Evolutionary conservation across 192 early-diverging fungal species (phyloP).

Genomic region (Entomortierella chlamydospora): DNA sequence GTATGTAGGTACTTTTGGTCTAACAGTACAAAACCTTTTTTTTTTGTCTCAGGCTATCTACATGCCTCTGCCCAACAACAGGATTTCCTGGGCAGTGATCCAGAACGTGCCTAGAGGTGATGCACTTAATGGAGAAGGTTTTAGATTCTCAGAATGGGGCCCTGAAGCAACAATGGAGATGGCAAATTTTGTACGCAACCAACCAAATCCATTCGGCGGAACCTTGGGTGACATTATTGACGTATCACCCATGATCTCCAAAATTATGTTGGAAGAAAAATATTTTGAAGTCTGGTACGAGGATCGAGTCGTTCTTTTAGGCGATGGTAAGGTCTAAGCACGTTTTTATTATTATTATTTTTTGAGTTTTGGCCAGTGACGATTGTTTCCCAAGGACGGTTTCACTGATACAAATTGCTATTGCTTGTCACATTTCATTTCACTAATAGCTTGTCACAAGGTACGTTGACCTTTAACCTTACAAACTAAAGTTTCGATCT

Average conservation of each 20-base stretch:
- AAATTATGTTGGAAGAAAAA: constrained; percentile 52
- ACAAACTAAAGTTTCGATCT: too few relatives aligned
- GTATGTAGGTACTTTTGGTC: too few relatives aligned
- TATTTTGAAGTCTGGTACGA: constrained; percentile 46
- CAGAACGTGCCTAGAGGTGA: constrained; percentile 34
- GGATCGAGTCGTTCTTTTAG: constrained; percentile 36
- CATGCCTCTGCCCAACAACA: constrained; percentile 42
- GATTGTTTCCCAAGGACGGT: too few relatives aligned
- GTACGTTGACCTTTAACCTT: too few relatives aligned
- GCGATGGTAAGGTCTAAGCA: constrained; percentile 27
- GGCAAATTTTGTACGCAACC: constrained; percentile 37
- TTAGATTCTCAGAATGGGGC: constrained; percentile 45
- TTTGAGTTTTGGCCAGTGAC: too few relatives aligned
- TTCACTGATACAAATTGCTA: too few relatives aligned
- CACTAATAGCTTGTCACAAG: constrained; percentile 51
- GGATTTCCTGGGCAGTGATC: constrained; percentile 48
- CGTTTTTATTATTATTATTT: too few relatives aligned
- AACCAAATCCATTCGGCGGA: constrained; percentile 29
- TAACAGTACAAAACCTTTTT: too few relatives aligned
- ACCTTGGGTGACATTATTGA: constrained; percentile 43
- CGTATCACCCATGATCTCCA: constrained; percentile 29
- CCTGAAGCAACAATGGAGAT: constrained; percentile 37
- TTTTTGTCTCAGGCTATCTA: constrained; percentile 40
- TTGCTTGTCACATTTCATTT: too few relatives aligned
- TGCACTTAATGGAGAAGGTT: constrained; percentile 21